Base-by-base conservation (phyloP, 768 basidiomycete species). In the Guyanaporus albipodus region DNA sequence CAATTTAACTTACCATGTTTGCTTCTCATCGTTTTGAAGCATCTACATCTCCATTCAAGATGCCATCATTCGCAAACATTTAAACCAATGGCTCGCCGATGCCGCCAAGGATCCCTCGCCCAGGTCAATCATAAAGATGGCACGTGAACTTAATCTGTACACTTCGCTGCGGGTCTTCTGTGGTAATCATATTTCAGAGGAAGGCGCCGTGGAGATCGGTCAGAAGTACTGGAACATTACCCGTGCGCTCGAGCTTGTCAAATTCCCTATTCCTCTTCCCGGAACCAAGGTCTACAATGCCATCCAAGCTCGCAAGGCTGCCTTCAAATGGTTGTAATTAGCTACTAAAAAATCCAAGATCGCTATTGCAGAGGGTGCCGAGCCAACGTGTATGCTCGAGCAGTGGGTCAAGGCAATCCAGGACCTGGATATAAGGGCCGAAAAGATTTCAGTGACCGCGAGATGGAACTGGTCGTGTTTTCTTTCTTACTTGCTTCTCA, bases 191-290 rank as follows among this genome's bases (percentile, higher is more conserved):
- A 85, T 98, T 55, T 82, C 91, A 23, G 85, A 91, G 14, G 69
- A 81, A 8, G 89, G 85, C 32, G 80, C 84, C 19, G 61, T 69
- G 14, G 89, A 91, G 62, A 93, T 99, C 63, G 85, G 79, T 61
- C 84, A 89, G 55, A 92, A 91, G 63, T 98, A 98, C 72, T 98
- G 95, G 95, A 74, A 77, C 49, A 96, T 99, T 69, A 98, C 96
- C 7, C 73, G 82, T 56, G 91, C 96, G 3, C 85, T 99, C 32
- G 91, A 99, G 65, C 86, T 99, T 44, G 96, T 99, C 74, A 99
- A 99, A 74, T 98, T 99, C 74, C 96, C 96, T 12, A 70, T 98
- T 50, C 84, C 95, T 14, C 59, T 96, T 29, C 96, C 96, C 17
- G 96, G 96, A 23, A 98, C 96, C 29, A 98, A 98, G 64, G 82